Base-by-base conservation (phyloP, 179 eudicot genomes). In the Silene noctiflora region DNA sequence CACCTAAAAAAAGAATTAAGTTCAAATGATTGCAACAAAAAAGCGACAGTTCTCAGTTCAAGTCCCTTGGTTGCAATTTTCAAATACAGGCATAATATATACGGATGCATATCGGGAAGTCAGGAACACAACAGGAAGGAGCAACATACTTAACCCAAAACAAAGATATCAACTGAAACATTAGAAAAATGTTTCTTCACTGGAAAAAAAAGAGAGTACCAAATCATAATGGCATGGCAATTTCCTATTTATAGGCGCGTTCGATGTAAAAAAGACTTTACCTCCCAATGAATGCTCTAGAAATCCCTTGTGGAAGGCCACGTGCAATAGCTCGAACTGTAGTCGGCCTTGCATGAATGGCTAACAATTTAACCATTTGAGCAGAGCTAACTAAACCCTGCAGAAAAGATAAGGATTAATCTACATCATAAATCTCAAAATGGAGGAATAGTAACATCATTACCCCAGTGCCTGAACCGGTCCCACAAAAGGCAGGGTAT, bases 311-410 rank as follows among this genome's bases (percentile, higher is more conserved):
- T 35, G 99, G 99, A 84, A 95, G 88, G 17, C 87, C 71, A 53
- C 99, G 93, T 67, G 99, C 88, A 61, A 93, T 84, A 68, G 90
- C 83, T 84, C 99, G 89, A 21, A 85, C 79, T 25, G 93, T 85
- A 55, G 94, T 93, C 21, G 99, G 99, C 75, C 97, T 87, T 56
- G 99, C 96, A 82, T 89, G 84, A 69, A 93, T 95, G 62, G 92
- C 88, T 64, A 95, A 77, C 84, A 82, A 89, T 76, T 67, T 89
- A 67, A 89, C 97, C 91, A 95, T 68, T 83, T 91, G 99, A 73
- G 99, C 97, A 21, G 97, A 89, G 87, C 99, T 93, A 35, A 93
- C 89, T 86, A 93, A 85, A 76, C 99, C 99, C 99, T 95, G 81
- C 35, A 77, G 20, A 35, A 69, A 80, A 71, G 46, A 79, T 17